Evolutionary conservation across 1,139 yeast species (phyloP).

Genomic region (Pichia inconspicua): DNA sequence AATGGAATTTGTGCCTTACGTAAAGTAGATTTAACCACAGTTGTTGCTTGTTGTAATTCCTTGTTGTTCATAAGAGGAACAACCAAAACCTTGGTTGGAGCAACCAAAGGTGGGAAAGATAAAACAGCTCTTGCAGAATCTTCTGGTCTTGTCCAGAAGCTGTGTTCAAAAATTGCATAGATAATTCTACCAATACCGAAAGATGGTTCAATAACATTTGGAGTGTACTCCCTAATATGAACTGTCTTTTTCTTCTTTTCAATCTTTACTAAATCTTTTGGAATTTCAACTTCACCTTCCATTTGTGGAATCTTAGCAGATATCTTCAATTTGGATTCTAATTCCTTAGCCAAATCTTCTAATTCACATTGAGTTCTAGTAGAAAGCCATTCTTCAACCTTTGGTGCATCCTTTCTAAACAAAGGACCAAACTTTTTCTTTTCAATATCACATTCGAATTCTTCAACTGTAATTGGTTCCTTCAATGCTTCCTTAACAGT

Average conservation of each 20-base stretch:
- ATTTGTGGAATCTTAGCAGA: constrained; percentile 36
- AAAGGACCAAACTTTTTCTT: constrained; percentile 96
- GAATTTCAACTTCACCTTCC: constrained; percentile 45
- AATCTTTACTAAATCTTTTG: constrained; percentile 60
- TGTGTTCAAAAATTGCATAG: constrained; percentile 88
- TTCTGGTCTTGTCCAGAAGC: constrained; percentile 91
- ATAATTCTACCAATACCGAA: constrained; percentile 98
- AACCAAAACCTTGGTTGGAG: constrained; percentile 94
- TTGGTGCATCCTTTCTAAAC: constrained; percentile 94
- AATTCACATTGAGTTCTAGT: constrained; percentile 80
- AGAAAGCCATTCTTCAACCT: constrained; percentile 73
- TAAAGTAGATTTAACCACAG: constrained; percentile 59
- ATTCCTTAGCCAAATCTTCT: constrained; percentile 66
- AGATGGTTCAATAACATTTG: constrained; percentile 98
- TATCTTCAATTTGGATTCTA: constrained; percentile 57
- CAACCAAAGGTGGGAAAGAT: constrained; percentile 91
- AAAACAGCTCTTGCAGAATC: constrained; percentile 70
- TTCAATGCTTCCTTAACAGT: constrained; percentile 87
- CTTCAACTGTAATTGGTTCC: constrained; percentile 76
- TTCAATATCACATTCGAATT: constrained; percentile 74
- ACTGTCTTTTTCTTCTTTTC: constrained; percentile 74
- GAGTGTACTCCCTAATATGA: constrained; percentile 91
- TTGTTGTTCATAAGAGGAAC: constrained; percentile 89
- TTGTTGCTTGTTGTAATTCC: constrained; percentile 69
- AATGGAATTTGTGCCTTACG: constrained; percentile 83